Conservation (phyloP, 257 asterid genomes). For the Anisodus tanguticus region DNA sequence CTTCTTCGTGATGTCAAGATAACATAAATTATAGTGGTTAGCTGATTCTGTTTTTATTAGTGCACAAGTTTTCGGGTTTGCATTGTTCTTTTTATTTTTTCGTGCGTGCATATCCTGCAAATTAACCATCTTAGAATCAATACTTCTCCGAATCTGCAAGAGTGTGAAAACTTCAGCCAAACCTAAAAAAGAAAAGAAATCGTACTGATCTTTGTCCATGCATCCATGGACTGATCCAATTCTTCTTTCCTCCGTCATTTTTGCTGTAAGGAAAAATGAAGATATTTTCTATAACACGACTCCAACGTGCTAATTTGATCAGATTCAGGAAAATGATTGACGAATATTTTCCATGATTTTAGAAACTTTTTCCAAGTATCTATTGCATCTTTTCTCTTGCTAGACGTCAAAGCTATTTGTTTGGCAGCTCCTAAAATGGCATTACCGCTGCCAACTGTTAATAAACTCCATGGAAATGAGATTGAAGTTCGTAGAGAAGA, state of each 20-base stretch:
- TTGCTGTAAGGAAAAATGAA: neutral
- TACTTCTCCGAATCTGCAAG: neutral
- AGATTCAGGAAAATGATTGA: neutral
- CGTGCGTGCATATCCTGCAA: neutral
- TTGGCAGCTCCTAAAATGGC: slow-evolving; percentile 9
- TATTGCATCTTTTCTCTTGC: neutral
- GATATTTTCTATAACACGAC: neutral
- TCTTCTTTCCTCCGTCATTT: neutral
- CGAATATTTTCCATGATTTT: neutral
- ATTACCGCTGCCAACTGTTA: neutral
- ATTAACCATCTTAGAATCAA: neutral
- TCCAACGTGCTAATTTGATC: neutral
- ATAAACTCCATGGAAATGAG: too few relatives aligned
- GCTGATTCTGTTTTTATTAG: neutral
- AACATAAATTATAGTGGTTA: slow-evolving; percentile 42
- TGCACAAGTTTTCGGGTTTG: neutral
- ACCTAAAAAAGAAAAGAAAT: neutral
- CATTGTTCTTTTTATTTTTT: neutral
- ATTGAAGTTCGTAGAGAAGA: too few relatives aligned
- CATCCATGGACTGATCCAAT: neutral
- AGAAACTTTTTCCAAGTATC: neutral
- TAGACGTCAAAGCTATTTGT: neutral
- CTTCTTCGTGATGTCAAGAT: slow-evolving; percentile 84
- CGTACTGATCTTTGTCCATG: neutral
- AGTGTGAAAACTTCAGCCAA: neutral